Conservation (phyloP, 805 yeast species). For the Yarrowia phangngaensis region DNA sequence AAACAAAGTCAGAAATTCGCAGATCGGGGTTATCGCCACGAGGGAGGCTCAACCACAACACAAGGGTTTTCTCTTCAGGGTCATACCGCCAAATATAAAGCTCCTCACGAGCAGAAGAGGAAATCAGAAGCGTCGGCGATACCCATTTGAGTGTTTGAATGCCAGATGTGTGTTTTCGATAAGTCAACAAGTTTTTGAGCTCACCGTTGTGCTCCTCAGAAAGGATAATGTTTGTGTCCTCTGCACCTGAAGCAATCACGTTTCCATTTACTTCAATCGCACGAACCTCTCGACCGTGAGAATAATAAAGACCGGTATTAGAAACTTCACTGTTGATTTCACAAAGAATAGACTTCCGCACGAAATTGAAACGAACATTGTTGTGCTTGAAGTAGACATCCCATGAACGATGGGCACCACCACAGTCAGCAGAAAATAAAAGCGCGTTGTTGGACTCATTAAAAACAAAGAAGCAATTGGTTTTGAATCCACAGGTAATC, state of each 20-base stretch:
- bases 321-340: conserved; percentile 22
- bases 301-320: conserved; percentile 45
- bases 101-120: conserved; percentile 76
- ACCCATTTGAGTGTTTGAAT: conserved; percentile 65
- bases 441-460: conserved; percentile 76
- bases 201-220: conserved; percentile 46
- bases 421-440: conserved; percentile 67
- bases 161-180: conserved; percentile 84
- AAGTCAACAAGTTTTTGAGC: conserved; percentile 52
- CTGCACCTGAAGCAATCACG: conserved; percentile 70
- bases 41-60: conserved; percentile 51
- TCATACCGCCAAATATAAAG: conserved; percentile 66
- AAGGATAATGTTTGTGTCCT: conserved; percentile 77
- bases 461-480: conserved; percentile 72
- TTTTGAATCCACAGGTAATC: conserved; percentile 75
- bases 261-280: conserved; percentile 43
- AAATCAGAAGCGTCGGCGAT: conserved; percentile 41
- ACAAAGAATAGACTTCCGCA: conserved; percentile 40
- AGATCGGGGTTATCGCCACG: conserved; percentile 71
- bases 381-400: conserved; percentile 40
- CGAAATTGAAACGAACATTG: conserved; percentile 42
- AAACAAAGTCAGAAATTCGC: conserved; percentile 82
- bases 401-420: conserved; percentile 92
- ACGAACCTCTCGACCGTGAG: conserved; percentile 92
- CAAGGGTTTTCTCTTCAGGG: conserved; percentile 44